Conservation (phyloP, 2,329 filamentous ascomycete species). For the Nemania sp. region DNA sequence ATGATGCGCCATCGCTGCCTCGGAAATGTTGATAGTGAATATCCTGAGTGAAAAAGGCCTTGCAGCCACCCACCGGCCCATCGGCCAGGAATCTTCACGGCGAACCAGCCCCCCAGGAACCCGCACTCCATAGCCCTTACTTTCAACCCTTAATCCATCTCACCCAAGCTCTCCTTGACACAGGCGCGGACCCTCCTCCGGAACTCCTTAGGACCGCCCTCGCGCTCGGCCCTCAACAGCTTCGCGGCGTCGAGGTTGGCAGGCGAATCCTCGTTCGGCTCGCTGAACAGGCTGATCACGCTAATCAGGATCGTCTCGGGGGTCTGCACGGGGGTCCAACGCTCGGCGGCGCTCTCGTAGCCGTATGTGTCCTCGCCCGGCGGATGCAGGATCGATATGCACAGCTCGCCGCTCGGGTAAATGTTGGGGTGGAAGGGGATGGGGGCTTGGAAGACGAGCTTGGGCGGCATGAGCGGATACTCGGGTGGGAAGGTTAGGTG, state of each 20-base stretch:
- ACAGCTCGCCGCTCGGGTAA: conserved; percentile 87
- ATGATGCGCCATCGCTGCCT: conserved; percentile 31
- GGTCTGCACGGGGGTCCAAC: conserved; percentile 94
- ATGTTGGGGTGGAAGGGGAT: conserved; percentile 95
- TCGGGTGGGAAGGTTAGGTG: conserved; percentile 83
- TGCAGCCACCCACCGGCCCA: neutral
- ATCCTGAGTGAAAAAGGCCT: neutral
- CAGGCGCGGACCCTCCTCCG: conserved; percentile 81
- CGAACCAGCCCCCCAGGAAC: neutral
- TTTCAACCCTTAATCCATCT: conserved; percentile 54
- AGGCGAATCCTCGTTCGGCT: conserved; percentile 94
- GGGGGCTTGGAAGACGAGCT: conserved; percentile 85
- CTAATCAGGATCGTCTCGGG: conserved; percentile 93
- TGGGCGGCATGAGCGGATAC: conserved; percentile 90
- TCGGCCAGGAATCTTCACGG: neutral
- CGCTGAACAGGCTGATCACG: conserved; percentile 91
- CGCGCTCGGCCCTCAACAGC: conserved; percentile 83
- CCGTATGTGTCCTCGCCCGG: conserved; percentile 94
- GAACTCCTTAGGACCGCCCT: conserved; percentile 75
- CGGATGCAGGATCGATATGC: conserved; percentile 96
- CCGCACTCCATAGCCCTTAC: neutral
- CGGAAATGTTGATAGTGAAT: neutral
- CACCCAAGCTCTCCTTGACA: conserved; percentile 84
- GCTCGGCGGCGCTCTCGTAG: conserved; percentile 89
- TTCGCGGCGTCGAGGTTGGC: conserved; percentile 95